phyloP scores from a whole-genome alignment of 352 stramenopile species.

The Globisporangium mamillatum region DNA sequence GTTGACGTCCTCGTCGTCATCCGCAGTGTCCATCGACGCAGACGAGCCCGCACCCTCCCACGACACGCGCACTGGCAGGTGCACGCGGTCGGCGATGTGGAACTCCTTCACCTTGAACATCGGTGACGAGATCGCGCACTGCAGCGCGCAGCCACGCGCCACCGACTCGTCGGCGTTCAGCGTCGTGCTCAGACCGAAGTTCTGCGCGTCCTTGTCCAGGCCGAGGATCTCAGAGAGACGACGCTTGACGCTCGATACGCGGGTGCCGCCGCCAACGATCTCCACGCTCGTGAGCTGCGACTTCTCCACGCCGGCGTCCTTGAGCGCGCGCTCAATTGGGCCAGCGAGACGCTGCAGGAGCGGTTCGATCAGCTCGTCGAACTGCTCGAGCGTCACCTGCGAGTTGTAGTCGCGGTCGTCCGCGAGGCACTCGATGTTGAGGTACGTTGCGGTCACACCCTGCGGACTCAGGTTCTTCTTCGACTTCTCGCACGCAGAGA shows the following conservation, averaged over 20 bases:
- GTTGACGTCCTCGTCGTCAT: conserved; percentile 88
- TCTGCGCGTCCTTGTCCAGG: conserved; percentile 91
- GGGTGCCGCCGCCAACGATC: conserved; percentile 95
- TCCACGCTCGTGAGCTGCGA: conserved; percentile 92
- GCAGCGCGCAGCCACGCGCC: conserved; percentile 94
- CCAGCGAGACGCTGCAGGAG: conserved; percentile 83
- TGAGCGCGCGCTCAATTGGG: conserved; percentile 81
- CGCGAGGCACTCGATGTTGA: conserved; percentile 98
- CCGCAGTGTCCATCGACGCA: conserved; percentile 41
- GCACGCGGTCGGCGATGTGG: conserved; percentile 80
- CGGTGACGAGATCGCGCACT: conserved; percentile 98
- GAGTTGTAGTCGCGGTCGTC: conserved; percentile 97
- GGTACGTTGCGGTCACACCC: conserved; percentile 94
- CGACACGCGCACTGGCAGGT: conserved; percentile 93
- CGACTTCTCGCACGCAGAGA: conserved; percentile 97
- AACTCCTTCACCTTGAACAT: conserved; percentile 97
- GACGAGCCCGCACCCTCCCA: conserved; percentile 84
- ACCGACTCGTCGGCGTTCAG: conserved; percentile 99
- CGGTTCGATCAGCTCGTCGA: conserved; percentile 92
- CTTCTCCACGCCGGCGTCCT: conserved; percentile 88
- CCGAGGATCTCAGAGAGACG: conserved; percentile 90
- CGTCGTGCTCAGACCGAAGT: conserved; percentile 97
- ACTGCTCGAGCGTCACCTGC: conserved; percentile 93
- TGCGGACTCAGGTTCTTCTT: conserved; percentile 98
- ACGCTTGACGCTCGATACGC: conserved; percentile 96